phyloP scores from a whole-genome alignment of 345 rosid species.

The Euclidium syriacum region DNA sequence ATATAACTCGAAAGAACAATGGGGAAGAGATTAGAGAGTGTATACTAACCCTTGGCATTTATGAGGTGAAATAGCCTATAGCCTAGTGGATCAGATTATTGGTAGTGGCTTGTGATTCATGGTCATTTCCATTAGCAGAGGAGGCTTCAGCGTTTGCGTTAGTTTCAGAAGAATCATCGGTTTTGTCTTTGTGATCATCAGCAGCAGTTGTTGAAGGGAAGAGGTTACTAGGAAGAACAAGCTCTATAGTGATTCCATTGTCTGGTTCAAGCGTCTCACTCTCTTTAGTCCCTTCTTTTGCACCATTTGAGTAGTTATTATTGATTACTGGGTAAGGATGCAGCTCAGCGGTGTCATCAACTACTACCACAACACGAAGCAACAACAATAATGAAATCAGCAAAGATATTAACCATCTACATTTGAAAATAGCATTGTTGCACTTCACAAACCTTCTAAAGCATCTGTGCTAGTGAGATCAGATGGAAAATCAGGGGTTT shows the following conservation, averaged over 20 bases:
- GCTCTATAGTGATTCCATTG: conserved; percentile 33
- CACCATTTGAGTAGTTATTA: conserved; percentile 4
- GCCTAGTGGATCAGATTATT: conserved; percentile 34
- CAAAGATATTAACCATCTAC: neutral
- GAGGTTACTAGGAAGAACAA: conserved; percentile 47
- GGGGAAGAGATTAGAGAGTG: conserved; percentile 1
- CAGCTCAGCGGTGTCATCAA: conserved; percentile 27
- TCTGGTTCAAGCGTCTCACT: conserved; percentile 12
- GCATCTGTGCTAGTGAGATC: conserved; percentile 36
- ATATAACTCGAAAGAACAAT: neutral
- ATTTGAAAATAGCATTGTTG: neutral
- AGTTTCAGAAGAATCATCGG: conserved; percentile 13
- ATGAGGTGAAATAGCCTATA: conserved; percentile 27
- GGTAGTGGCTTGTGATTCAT: conserved; percentile 24
- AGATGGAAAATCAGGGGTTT: conserved; percentile 29
- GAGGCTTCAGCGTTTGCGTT: conserved; percentile 32
- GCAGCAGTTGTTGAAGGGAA: conserved; percentile 45
- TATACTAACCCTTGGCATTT: conserved; percentile 29
- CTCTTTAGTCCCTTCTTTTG: conserved; percentile 17
- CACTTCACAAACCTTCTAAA: conserved; percentile 39
- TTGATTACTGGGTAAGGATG: conserved; percentile 31
- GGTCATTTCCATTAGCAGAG: conserved; percentile 22
- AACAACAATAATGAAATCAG: neutral
- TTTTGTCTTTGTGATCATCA: conserved; percentile 12
- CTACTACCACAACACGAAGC: conserved; percentile 25